These are phyloP conservation scores for Aspergillus quadrilineatus DNA, from an alignment of 2,329 filamentous ascomycete genomes.

Conservation along the genomic window DNA sequence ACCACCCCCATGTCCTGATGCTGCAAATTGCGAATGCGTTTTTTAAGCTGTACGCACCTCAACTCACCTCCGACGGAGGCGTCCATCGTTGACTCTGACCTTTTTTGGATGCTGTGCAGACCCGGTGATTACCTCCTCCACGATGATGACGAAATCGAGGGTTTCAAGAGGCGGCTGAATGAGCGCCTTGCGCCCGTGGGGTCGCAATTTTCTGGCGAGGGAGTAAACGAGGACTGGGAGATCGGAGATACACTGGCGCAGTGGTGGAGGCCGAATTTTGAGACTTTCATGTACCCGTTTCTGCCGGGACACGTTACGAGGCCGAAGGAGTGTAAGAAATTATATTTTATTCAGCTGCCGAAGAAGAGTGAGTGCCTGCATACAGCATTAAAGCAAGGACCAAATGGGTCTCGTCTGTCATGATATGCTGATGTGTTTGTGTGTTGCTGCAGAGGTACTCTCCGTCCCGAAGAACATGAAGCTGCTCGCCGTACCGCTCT, in stretches of 20 bases:
- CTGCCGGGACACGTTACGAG: slow-evolving; percentile 92
- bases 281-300: slow-evolving; percentile 99
- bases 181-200: slow-evolving; percentile 92
- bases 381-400: no score
- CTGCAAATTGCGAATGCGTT: slow-evolving; percentile 99
- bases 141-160: slow-evolving; percentile 82
- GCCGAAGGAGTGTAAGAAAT: slow-evolving; percentile 98
- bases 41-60: slow-evolving; percentile 72
- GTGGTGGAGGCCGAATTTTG: slow-evolving; percentile 99
- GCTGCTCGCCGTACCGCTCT: slow-evolving; percentile 89
- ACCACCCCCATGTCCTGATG: slow-evolving; percentile 98
- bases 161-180: slow-evolving; percentile 92
- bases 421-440: neutral
- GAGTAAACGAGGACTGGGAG: slow-evolving; percentile 90
- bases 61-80: no score
- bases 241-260: slow-evolving; percentile 92
- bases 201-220: slow-evolving; percentile 74
- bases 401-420: neutral
- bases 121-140: slow-evolving; percentile 91
- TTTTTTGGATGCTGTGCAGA: neutral
- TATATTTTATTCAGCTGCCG: slow-evolving; percentile 94
- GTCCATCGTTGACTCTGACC: no score
- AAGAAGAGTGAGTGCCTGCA: slow-evolving; percentile 68
- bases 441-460: slow-evolving; percentile 67
- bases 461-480: slow-evolving; percentile 99